Base-by-base conservation (phyloP, 257 asterid genomes). In the Gynochthodes officinalis region DNA sequence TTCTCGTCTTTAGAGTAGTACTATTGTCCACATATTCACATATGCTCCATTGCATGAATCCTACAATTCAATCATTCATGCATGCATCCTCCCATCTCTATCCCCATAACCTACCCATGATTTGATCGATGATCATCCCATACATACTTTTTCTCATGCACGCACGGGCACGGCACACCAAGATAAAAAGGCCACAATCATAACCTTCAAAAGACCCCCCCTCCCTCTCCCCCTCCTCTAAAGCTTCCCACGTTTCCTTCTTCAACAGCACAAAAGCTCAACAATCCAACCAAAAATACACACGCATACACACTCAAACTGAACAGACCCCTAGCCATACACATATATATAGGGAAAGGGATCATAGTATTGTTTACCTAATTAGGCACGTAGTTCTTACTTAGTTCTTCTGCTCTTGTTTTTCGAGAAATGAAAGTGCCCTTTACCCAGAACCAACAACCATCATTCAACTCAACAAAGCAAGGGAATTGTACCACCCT, bases 341-440 rank as follows among this genome's bases (percentile, higher is more conserved):
- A 43, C 16, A 49, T 64, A 64, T 53, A 52, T 23, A 60, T 13
- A 35, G 59, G 50, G 48, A 49, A 14, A 18, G 21, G 62, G 40
- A 63, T 13, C 23, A 54, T 43, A 37, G 39, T 60, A 64, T 50
- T 68, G 44, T 53, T 62, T 46, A 43, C 25, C 58, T 30, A 67
- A 40, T 67, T 50, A 64, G 48, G 67, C 33, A 37, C 49, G 43
- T 63, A 37, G 74, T 61, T 80, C 57, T 57, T 76, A n/a, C 57
- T 33, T 35, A 46, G 12, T 58, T 40, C 44, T 43, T 50, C 35
- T 39, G 3, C 43, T 61, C 44, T 13, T 54, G 33, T 54, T 69
- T 53, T 74, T 72, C 85, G 69, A 86, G 96, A 84, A 81, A 92
- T 92, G 98, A 92, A 90, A 88, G 88, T 88, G 68, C 92, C 96